These are phyloP conservation scores for Hymenoscyphus occultus DNA, from an alignment of 2,329 filamentous ascomycete species.

Conservation along the genomic window DNA sequence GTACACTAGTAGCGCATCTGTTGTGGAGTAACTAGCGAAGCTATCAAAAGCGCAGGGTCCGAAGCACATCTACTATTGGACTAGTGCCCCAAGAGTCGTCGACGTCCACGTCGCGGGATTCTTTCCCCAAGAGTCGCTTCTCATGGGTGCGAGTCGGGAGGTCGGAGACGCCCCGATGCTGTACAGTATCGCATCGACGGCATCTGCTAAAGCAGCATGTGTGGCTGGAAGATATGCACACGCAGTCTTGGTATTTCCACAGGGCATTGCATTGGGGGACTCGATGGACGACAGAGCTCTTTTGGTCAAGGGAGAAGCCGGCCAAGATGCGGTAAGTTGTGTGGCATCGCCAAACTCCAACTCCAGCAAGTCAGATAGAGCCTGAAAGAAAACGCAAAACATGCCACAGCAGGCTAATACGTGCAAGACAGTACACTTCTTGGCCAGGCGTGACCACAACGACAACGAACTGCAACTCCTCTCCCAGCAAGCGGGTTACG, in stretches of 20 bases:
- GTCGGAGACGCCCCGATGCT: not conserved
- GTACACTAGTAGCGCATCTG: not conserved
- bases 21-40: no score
- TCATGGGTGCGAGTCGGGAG: not conserved
- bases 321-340: no score
- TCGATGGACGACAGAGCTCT: not conserved
- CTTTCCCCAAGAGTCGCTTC: not conserved
- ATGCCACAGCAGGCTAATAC: no score
- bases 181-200: not conserved
- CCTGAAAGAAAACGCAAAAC: not conserved
- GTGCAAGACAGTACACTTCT: not conserved
- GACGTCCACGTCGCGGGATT: not conserved
- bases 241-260: no score
- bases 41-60: not conserved
- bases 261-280: not conserved
- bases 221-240: constrained; percentile 7
- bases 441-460: not conserved
- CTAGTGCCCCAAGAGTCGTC: not conserved
- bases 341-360: not conserved
- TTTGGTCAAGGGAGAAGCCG: no score
- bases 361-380: not conserved
- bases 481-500: not conserved
- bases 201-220: constrained; percentile 9
- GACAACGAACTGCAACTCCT: not conserved
- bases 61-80: not conserved